Evolutionary conservation across 2,329 filamentous ascomycete genomes (phyloP), one percentile per base, ranked within the genome.

Genomic region (Neospermospora avenae): DNA sequence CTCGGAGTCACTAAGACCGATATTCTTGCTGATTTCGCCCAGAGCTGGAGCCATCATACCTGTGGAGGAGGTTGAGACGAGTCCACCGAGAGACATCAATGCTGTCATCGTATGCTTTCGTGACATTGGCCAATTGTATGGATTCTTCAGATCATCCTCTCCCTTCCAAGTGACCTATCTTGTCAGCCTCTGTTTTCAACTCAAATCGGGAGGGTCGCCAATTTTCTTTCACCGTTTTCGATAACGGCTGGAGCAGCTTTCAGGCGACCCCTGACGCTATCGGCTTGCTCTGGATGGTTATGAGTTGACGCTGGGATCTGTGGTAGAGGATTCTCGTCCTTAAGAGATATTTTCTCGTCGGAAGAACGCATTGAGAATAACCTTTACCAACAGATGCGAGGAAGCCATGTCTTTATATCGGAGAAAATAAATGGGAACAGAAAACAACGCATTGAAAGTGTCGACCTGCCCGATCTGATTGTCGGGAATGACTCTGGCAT

Each of bases 1-100:
- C 56, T 81, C 75, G 14, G 72, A 71, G 25, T 76, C 74, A 0
- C 72, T 69, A 39, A 86, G 81, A 55, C 78, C 60, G 18, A 87
- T 75, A 22, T 86, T 82, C 0, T 67, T 65, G 13, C 31, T 31
- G 42, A 87, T 82, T 4, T 75, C 70, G 4, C 70, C 67, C 41
- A 87, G 72, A 4, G 74, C 76, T 1, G 80, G 79, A 0, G 80
- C 80, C n/a, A 83, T 77, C 73, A 83, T 81, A 2, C 77, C 79
- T 5, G 77, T 78, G 1, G 79, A 75, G 67, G 81, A 74, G 63
- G 80, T 78, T 16, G 76, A 75, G 37, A 77, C 78, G 65, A 82
- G 79, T 16, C 77, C 78, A 0, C 75, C 77, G 2, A 75, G 74
- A 0, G 79, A 80, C 0, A 80, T 70, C 0, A 79, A 73, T 56